phyloP scores from a whole-genome alignment of 2,329 filamentous ascomycete genomes.

The Clonostachys solani region DNA sequence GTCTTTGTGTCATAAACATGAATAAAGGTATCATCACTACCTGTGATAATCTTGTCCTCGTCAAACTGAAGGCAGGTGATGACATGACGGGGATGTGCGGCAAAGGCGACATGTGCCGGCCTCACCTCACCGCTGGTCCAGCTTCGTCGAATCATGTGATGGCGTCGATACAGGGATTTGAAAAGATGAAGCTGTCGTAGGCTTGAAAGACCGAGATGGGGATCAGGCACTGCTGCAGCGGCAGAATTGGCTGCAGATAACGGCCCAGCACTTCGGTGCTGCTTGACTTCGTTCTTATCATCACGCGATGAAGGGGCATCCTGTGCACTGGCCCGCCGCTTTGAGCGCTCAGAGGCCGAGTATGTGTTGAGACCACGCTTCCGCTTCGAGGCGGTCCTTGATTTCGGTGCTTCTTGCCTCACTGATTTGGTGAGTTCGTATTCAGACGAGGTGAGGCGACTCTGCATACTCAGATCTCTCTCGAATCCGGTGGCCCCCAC shows the following conservation, averaged over 20 bases:
- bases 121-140: slow-evolving; percentile 87
- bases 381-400: slow-evolving; percentile 45
- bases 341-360: slow-evolving; percentile 42
- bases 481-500: slow-evolving; percentile 72
- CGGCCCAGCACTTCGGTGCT: slow-evolving; percentile 71
- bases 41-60: slow-evolving; percentile 95
- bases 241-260: slow-evolving; percentile 84
- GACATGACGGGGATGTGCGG: slow-evolving; percentile 93
- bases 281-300: slow-evolving; percentile 36
- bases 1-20: slow-evolving; percentile 98
- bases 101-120: slow-evolving; percentile 89
- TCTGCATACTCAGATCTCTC: slow-evolving; percentile 66
- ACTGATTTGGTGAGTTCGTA: slow-evolving; percentile 38
- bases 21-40: slow-evolving; percentile 95
- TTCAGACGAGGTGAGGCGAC: slow-evolving; percentile 47
- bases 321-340: slow-evolving; percentile 46
- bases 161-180: slow-evolving; percentile 92
- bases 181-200: slow-evolving; percentile 85
- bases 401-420: slow-evolving; percentile 37
- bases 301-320: slow-evolving; percentile 36
- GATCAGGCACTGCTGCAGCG: slow-evolving; percentile 76
- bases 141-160: slow-evolving; percentile 83
- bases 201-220: slow-evolving; percentile 71
- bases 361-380: slow-evolving; percentile 47
- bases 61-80: slow-evolving; percentile 98